Percentiles rank a stretch among this genome's conserved stretches.
phyloP scores from a whole-genome alignment of 202 grass and related monocot species.

The Zoysia matrella region DNA sequence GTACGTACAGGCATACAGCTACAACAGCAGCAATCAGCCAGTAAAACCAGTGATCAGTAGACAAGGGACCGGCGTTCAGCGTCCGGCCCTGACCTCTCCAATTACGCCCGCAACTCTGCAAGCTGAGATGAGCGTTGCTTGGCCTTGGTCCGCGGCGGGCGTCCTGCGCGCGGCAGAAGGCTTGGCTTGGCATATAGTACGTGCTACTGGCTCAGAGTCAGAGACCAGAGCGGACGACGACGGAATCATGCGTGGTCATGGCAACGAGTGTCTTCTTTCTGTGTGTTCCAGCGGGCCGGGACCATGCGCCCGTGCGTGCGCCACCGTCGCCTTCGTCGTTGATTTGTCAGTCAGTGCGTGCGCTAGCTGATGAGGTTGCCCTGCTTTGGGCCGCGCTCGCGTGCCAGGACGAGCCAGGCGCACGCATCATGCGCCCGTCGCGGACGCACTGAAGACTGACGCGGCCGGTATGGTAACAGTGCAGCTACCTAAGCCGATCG shows the following conservation, averaged over 20 bases:
- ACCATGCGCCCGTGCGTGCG: constrained; percentile 8
- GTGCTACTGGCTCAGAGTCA: background rate
- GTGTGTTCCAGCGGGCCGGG: background rate
- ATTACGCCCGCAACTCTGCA: constrained; percentile 22
- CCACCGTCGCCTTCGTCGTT: background rate
- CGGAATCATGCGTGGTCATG: background rate
- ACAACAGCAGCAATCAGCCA: background rate
- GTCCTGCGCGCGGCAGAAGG: background rate
- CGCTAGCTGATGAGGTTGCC: too few relatives aligned
- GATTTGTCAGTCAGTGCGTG: background rate
- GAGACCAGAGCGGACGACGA: background rate
- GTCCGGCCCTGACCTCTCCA: background rate
- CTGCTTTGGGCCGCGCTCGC: constrained; percentile 35
- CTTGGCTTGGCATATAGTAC: background rate
- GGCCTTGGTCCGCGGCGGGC: background rate
- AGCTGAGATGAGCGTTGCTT: constrained; percentile 1
- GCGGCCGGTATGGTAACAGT: constrained; percentile 40
- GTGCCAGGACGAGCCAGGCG: background rate
- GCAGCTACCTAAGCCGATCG: background rate
- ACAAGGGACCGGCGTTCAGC: background rate
- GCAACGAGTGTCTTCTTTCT: background rate
- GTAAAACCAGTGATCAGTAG: background rate
- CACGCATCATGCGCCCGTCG: background rate
- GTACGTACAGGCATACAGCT: background rate
- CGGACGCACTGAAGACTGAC: background rate